Evolutionary conservation across 108 stramenopile genomes (phyloP).

Genomic region (Nitzschia palea): DNA sequence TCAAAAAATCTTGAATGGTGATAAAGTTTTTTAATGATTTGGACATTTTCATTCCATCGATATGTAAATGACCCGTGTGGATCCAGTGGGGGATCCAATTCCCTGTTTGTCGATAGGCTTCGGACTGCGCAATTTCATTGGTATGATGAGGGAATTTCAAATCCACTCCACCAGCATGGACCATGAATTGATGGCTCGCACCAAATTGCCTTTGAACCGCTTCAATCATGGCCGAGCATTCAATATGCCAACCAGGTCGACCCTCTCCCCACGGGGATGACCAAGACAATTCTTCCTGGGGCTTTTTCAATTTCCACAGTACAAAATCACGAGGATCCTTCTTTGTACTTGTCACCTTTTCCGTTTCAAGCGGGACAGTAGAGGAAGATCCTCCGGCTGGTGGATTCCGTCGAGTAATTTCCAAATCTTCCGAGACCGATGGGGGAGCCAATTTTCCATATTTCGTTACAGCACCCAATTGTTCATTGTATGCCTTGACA

Average conservation of each 20-base stretch:
- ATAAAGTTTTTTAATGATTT: slow-evolving; percentile 98
- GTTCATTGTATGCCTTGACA: slow-evolving; percentile 74
- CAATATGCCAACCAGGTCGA: slow-evolving; percentile 99
- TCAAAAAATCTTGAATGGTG: slow-evolving; percentile 76
- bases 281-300: slow-evolving; percentile 68
- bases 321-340: slow-evolving; percentile 93
- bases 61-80: slow-evolving; percentile 98
- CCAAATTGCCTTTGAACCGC: slow-evolving; percentile 30
- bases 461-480: slow-evolving; percentile 29
- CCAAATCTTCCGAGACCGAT: slow-evolving; percentile 58
- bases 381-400: not conserved
- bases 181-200: slow-evolving; percentile 48
- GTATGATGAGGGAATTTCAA: slow-evolving; percentile 99
- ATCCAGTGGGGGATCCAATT: slow-evolving; percentile 98
- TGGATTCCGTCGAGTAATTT: not conserved
- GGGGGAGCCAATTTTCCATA: slow-evolving; percentile 93
- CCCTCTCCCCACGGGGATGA: slow-evolving; percentile 92
- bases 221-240: slow-evolving; percentile 95
- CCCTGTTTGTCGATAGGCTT: slow-evolving; percentile 48
- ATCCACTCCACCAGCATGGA: slow-evolving; percentile 96
- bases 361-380: slow-evolving; percentile 34
- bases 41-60: slow-evolving; percentile 97
- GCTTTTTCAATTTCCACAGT: slow-evolving; percentile 91
- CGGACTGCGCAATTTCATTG: slow-evolving; percentile 98
- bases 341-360: slow-evolving; percentile 39